phyloP scores from a whole-genome alignment of 2,329 filamentous ascomycete species.

The Cercospora citrullina region DNA sequence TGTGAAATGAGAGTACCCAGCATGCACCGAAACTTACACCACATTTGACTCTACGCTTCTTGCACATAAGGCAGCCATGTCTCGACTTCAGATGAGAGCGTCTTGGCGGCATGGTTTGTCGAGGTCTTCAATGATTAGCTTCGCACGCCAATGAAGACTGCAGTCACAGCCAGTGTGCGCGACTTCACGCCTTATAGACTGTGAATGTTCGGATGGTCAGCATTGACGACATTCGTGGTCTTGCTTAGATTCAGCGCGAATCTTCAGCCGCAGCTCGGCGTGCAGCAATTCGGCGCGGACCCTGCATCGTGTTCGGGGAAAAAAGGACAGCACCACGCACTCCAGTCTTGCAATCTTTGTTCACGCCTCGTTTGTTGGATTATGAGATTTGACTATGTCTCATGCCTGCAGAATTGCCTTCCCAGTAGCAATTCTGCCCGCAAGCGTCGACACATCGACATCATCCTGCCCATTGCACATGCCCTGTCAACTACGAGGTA shows the following conservation, averaged over 20 bases:
- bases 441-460: neutral
- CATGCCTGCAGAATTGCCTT: neutral
- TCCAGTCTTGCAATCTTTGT: neutral
- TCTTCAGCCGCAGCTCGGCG: neutral
- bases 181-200: neutral
- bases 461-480: neutral
- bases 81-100: constrained; percentile 23
- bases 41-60: constrained; percentile 22
- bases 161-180: neutral
- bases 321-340: neutral
- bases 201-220: neutral
- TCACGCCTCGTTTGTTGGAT: too few species aligned
- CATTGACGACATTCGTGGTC: neutral
- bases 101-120: constrained; percentile 17
- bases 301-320: neutral
- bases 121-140: neutral
- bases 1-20: neutral
- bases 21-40: neutral
- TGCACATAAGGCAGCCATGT: constrained; percentile 22
- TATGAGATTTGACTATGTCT: neutral
- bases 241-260: neutral
- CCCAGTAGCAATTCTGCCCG: neutral
- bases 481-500: neutral
- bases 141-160: neutral
- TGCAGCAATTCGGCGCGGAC: neutral